Percentiles rank a stretch among this genome's conserved stretches.
phyloP scores from a whole-genome alignment of 2,329 filamentous ascomycete genomes.

The Talaromyces sp. region DNA sequence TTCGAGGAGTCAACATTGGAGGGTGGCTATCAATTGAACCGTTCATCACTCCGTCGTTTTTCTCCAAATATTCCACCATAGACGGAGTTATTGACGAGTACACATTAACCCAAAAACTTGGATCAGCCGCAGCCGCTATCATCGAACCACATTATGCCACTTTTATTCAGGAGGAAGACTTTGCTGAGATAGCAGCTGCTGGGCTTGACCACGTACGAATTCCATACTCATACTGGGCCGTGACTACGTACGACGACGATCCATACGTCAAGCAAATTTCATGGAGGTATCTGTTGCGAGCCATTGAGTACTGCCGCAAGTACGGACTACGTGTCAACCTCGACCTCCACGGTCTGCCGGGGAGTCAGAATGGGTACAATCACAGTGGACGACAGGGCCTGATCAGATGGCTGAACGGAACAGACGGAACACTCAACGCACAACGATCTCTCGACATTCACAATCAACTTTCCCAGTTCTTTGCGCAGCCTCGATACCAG shows the following conservation, averaged over 20 bases:
- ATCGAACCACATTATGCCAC: slow-evolving; percentile 90
- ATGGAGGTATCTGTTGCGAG: slow-evolving; percentile 90
- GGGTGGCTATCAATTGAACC: slow-evolving; percentile 94
- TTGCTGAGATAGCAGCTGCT: slow-evolving; percentile 77
- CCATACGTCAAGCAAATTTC: slow-evolving; percentile 82
- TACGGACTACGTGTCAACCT: slow-evolving; percentile 90
- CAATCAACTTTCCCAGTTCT: slow-evolving; percentile 82
- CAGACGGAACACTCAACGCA: slow-evolving; percentile 72
- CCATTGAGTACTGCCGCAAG: slow-evolving; percentile 89
- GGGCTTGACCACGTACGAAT: slow-evolving; percentile 97
- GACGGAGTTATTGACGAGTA: slow-evolving; percentile 82
- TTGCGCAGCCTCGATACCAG: slow-evolving; percentile 86
- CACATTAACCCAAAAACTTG: slow-evolving; percentile 70
- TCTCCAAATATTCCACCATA: slow-evolving; percentile 61
- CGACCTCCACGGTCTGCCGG: slow-evolving; percentile 86
- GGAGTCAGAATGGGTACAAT: slow-evolving; percentile 97
- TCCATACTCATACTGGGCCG: slow-evolving; percentile 91
- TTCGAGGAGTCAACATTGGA: slow-evolving; percentile 86
- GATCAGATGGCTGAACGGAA: slow-evolving; percentile 90
- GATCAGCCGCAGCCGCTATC: slow-evolving; percentile 60
- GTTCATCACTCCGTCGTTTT: slow-evolving; percentile 91
- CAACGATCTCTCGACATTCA: slow-evolving; percentile 84
- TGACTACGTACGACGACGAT: slow-evolving; percentile 78
- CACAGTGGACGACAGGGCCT: slow-evolving; percentile 80
- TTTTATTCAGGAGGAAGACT: slow-evolving; percentile 81